These are phyloP conservation scores for Magnaporthales sp. DNA, from an alignment of 2,329 filamentous ascomycete genomes.

Conservation along the genomic window DNA sequence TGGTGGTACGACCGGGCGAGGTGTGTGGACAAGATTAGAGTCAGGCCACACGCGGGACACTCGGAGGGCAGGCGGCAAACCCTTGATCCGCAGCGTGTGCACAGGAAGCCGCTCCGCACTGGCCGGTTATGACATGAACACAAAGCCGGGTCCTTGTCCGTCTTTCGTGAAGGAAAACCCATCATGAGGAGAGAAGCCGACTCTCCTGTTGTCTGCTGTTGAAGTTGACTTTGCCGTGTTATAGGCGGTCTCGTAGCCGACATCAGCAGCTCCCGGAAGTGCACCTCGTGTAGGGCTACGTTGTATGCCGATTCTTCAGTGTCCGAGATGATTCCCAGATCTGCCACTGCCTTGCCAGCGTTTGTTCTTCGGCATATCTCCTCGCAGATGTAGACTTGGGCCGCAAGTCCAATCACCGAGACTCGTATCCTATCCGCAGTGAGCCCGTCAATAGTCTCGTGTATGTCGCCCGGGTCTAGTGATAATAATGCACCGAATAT, in stretches of 20 bases:
- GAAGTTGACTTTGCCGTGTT: slow-evolving; percentile 55
- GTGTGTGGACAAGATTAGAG: slow-evolving; percentile 89
- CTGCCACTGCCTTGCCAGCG: slow-evolving; percentile 46
- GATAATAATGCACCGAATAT: slow-evolving; percentile 86
- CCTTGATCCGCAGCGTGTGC: slow-evolving; percentile 79
- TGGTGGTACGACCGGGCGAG: slow-evolving; percentile 90
- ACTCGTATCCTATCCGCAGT: slow-evolving; percentile 79
- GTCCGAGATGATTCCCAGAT: slow-evolving; percentile 6
- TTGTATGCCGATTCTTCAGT: slow-evolving; percentile 54
- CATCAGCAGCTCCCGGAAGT: slow-evolving; percentile 85
- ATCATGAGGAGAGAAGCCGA: slow-evolving; percentile 75
- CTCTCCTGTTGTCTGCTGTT: slow-evolving; percentile 16
- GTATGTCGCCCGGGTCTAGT: slow-evolving; percentile 89
- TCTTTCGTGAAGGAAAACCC: slow-evolving; percentile 86
- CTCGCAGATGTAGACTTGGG: slow-evolving; percentile 84
- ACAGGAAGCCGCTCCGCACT: slow-evolving; percentile 77
- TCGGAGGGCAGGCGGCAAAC: slow-evolving; percentile 86
- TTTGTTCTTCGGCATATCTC: slow-evolving; percentile 88
- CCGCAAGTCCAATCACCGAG: slow-evolving; percentile 80
- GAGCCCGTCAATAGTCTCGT: slow-evolving; percentile 74
- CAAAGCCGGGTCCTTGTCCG: slow-evolving; percentile 63
- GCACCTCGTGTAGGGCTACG: slow-evolving; percentile 77
- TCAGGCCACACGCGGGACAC: slow-evolving; percentile 85
- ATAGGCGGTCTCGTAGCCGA: slow-evolving; percentile 83
- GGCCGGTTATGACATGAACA: slow-evolving; percentile 88